These are phyloP conservation scores for Rhinocladiella mackenziei DNA, from an alignment of 2,329 filamentous ascomycete genomes.

Conservation along the genomic window DNA sequence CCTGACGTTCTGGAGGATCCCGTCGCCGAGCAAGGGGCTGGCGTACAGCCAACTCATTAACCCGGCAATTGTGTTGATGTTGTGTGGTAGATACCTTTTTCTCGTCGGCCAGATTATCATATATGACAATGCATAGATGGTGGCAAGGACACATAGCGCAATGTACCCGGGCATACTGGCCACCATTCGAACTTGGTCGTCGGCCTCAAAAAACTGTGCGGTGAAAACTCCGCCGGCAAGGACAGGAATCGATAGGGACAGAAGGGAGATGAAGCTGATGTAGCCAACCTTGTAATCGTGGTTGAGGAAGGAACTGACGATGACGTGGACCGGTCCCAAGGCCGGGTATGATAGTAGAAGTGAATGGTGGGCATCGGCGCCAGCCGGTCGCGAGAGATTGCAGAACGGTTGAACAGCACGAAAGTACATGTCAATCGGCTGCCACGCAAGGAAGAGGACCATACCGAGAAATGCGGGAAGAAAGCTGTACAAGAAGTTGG, in stretches of 20 bases:
- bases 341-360: constrained; percentile 57
- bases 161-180: constrained; percentile 71
- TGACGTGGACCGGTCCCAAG: constrained; percentile 51
- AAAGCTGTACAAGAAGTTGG: constrained; percentile 80
- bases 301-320: constrained; percentile 51
- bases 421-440: constrained; percentile 58
- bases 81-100: constrained; percentile 65
- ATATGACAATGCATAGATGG: constrained; percentile 65
- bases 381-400: constrained; percentile 49
- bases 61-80: constrained; percentile 68
- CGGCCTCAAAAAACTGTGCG: constrained; percentile 53
- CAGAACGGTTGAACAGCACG: constrained; percentile 58
- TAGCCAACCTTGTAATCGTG: constrained; percentile 56
- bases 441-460: constrained; percentile 56
- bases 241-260: constrained; percentile 53
- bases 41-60: constrained; percentile 73
- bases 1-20: constrained; percentile 65
- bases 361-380: constrained; percentile 52
- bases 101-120: constrained; percentile 59
- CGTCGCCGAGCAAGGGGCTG: constrained; percentile 66
- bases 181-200: constrained; percentile 55
- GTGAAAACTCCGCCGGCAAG: constrained; percentile 61
- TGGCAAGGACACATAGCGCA: constrained; percentile 66
- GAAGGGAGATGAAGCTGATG: constrained; percentile 52
- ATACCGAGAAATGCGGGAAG: constrained; percentile 57